A percentile compares a stretch with the other conserved stretches of the same genome.
Conservation (phyloP, 805 yeast species). For the Pichia paraexigua region DNA sequence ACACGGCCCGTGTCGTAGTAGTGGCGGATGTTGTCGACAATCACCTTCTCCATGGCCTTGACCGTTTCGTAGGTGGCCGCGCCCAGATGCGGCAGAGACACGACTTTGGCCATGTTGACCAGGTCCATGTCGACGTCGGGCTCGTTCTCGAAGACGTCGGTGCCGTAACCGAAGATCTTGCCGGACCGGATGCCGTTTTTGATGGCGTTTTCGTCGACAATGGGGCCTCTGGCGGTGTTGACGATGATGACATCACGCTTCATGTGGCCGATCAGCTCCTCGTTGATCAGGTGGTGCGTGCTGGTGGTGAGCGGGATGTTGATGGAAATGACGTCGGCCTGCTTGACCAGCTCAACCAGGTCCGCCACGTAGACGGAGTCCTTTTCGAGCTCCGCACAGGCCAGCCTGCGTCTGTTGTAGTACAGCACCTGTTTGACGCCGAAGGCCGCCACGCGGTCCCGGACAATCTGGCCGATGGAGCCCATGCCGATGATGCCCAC, state of each 20-base stretch:
- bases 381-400: slow-evolving; percentile 54
- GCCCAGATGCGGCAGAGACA: slow-evolving; percentile 87
- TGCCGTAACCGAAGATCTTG: slow-evolving; percentile 59
- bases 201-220: slow-evolving; percentile 59
- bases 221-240: slow-evolving; percentile 89
- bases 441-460: slow-evolving; percentile 64
- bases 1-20: slow-evolving; percentile 63
- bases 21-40: slow-evolving; percentile 54
- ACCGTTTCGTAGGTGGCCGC: slow-evolving; percentile 71
- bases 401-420: slow-evolving; percentile 57
- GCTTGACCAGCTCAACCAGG: slow-evolving; percentile 52
- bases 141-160: slow-evolving; percentile 72
- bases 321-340: slow-evolving; percentile 65
- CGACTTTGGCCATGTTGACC: slow-evolving; percentile 54
- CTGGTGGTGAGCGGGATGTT: slow-evolving; percentile 68
- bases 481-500: slow-evolving; percentile 86
- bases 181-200: slow-evolving; percentile 51
- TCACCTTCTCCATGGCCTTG: slow-evolving; percentile 71
- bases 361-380: slow-evolving; percentile 63
- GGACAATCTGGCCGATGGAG: slow-evolving; percentile 78
- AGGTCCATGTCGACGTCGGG: slow-evolving; percentile 60
- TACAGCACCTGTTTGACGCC: slow-evolving; percentile 66
- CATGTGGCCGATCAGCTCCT: slow-evolving; percentile 55
- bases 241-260: slow-evolving; percentile 71
- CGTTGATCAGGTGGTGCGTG: slow-evolving; percentile 64